Conservation (phyloP, 2,329 filamentous ascomycete species). For the Thielaviopsis ethacetica region DNA sequence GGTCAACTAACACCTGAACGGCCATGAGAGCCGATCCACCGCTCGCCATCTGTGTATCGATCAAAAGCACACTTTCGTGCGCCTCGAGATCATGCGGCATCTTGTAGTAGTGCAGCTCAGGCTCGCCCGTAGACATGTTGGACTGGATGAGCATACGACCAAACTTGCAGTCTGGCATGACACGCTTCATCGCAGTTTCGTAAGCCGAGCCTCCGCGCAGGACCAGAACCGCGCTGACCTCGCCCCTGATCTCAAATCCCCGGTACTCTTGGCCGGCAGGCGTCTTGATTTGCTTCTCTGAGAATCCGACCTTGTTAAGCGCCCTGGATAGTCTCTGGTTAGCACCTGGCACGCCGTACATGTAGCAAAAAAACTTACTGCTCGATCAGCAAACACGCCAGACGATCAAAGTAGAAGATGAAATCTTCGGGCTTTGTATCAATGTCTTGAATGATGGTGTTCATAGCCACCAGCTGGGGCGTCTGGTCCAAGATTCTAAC, state of each 20-base stretch:
- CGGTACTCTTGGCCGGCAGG: slow-evolving; percentile 53
- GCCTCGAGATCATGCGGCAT: slow-evolving; percentile 56
- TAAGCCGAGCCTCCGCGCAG: slow-evolving; percentile 79
- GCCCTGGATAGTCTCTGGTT: slow-evolving; percentile 33
- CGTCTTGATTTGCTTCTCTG: slow-evolving; percentile 47
- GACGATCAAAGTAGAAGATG: slow-evolving; percentile 90
- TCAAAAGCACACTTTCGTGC: slow-evolving; percentile 67
- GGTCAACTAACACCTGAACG: slow-evolving; percentile 85
- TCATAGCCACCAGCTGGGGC: slow-evolving; percentile 71
- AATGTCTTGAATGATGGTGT: slow-evolving; percentile 74
- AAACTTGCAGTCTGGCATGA: slow-evolving; percentile 82
- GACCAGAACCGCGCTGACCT: slow-evolving; percentile 72
- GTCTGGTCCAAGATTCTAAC: slow-evolving; percentile 62
- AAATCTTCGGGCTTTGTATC: slow-evolving; percentile 74
- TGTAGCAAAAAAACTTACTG: slow-evolving; percentile 28
- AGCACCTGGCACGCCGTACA: not conserved
- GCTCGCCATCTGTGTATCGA: slow-evolving; percentile 90
- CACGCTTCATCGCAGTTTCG: slow-evolving; percentile 73
- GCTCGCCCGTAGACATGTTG: slow-evolving; percentile 68
- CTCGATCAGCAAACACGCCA: slow-evolving; percentile 74
- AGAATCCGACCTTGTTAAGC: slow-evolving; percentile 60
- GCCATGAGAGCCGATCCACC: slow-evolving; percentile 83
- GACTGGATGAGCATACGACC: slow-evolving; percentile 86
- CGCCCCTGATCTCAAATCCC: slow-evolving; percentile 54
- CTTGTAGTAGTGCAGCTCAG: slow-evolving; percentile 79